Evolutionary conservation across 768 basidiomycete species (phyloP).

Genomic region (Hericium coralloides): DNA sequence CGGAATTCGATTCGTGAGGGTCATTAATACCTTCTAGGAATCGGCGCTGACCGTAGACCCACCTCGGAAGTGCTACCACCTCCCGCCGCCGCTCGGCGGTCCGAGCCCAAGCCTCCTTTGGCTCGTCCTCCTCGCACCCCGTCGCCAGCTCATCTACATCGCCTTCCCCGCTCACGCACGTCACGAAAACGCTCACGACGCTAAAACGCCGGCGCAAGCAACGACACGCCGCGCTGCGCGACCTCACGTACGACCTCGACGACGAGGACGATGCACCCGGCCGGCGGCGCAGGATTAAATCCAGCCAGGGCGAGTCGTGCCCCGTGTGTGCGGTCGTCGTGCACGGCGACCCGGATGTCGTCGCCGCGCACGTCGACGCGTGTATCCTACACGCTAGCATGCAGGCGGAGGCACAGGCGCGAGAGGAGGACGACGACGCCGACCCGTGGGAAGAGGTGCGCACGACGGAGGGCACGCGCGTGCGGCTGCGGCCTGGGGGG

Average conservation of each 20-base stretch:
- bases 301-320: constrained; percentile 32
- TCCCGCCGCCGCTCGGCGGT: constrained; percentile 35
- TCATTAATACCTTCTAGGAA: constrained; percentile 2
- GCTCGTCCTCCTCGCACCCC: constrained; percentile 14
- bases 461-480: constrained; percentile 18
- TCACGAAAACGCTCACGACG: constrained; percentile 47
- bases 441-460: constrained; percentile 26
- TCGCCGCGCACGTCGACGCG: constrained; percentile 76
- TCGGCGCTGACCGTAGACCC: constrained; percentile 9
- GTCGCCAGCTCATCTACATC: not conserved
- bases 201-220: constrained; percentile 65
- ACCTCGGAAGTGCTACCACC: constrained; percentile 15
- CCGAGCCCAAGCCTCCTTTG: constrained; percentile 18
- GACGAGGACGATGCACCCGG: constrained; percentile 28
- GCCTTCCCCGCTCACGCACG: constrained; percentile 8
- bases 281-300: too few species aligned
- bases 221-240: constrained; percentile 57
- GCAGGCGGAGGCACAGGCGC: constrained; percentile 21
- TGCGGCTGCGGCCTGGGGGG: constrained; percentile 1
- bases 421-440: constrained; percentile 35
- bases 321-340: constrained; percentile 58
- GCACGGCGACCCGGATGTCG: constrained; percentile 59
- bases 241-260: constrained; percentile 43
- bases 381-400: constrained; percentile 55
- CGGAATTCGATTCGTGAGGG: not conserved